Evolutionary conservation across 2,329 filamentous ascomycete species (phyloP), one percentile per base, ranked within the genome.

Genomic region (Arachnomyces sp.): DNA sequence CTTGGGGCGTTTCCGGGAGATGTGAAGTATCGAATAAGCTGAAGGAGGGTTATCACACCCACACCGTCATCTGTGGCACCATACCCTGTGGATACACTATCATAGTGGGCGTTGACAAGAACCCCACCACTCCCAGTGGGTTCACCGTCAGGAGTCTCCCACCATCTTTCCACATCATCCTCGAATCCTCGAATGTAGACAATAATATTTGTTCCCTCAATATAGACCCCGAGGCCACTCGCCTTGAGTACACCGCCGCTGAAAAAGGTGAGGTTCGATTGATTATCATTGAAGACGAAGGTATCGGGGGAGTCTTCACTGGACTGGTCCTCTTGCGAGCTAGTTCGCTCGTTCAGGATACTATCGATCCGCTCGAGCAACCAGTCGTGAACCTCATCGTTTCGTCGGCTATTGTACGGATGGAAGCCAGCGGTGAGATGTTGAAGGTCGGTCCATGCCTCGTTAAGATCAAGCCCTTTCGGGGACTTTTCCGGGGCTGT

Each of bases 51-150:
- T n/a, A 94, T 79, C 15, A 93, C 86, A 18, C 88, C 88, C 46
- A 94, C 80, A 6, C 90, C 92, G 60, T 95, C 86, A 55, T 98
- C 92, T 2, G 92, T 96, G 12, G 92, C 89, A 35, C 92, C 92
- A 51, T 81, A 94, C 1, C 87, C 89, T 2, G 88, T 94, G 11
- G 88, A 85, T 4, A 96, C 92, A 43, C 84, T 89, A 64, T 94
- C 92, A 57, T 92, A 94, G 58, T 96, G 92, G 13, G 90, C 89
- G 59, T 95, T 96, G 50, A 96, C 84, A 33, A 98, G 73, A 13
- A 94, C 87, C 25, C 88, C 86, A 13, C 84, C 83, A 45, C 77
- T 77, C 7, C 74, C 73, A 45, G 72, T 71, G 15, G 71, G 70
- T 45, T 66, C 63, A 46, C 67, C 67, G 42, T 65, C 62, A 31